These are phyloP conservation scores for Sechiopsis laciniata DNA, from an alignment of 306 rosid species.

Conservation along the genomic window DNA sequence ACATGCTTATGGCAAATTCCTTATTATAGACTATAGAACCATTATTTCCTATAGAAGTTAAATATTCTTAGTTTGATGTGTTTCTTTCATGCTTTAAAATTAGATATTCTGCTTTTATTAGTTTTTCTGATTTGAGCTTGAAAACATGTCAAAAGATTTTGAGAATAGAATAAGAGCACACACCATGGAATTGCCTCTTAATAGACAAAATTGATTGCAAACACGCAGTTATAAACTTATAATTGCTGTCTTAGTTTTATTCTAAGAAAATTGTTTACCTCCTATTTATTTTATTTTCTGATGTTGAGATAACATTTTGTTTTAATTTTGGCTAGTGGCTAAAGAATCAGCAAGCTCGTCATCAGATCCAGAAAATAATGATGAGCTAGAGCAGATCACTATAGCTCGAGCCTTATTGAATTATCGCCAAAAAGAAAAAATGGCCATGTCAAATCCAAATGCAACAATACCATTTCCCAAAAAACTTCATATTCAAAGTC, in stretches of 20 bases:
- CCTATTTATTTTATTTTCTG: background rate
- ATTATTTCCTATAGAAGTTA: background rate
- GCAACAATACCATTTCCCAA: slow-evolving; percentile 62
- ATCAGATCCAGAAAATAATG: slow-evolving; percentile 73
- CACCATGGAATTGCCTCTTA: background rate
- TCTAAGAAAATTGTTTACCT: background rate
- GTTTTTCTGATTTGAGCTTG: background rate
- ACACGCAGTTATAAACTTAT: background rate
- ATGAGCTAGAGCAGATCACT: slow-evolving; percentile 90
- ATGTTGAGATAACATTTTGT: slow-evolving; percentile 20
- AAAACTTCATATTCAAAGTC: slow-evolving; percentile 58
- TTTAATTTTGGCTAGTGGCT: slow-evolving; percentile 56
- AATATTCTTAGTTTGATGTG: background rate
- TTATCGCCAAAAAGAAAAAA: slow-evolving; percentile 77
- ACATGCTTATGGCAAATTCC: background rate
- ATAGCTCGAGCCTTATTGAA: slow-evolving; percentile 76
- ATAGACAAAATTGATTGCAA: background rate
- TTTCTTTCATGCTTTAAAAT: background rate
- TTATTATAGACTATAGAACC: background rate
- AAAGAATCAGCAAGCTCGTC: slow-evolving; percentile 85
- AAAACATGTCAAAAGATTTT: background rate
- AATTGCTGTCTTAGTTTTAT: background rate
- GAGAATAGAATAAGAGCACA: background rate
- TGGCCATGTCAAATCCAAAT: slow-evolving; percentile 57
- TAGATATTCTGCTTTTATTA: background rate